These are phyloP conservation scores for Aspergillus caelatus DNA, from an alignment of 2,329 filamentous ascomycete species.

Conservation along the genomic window DNA sequence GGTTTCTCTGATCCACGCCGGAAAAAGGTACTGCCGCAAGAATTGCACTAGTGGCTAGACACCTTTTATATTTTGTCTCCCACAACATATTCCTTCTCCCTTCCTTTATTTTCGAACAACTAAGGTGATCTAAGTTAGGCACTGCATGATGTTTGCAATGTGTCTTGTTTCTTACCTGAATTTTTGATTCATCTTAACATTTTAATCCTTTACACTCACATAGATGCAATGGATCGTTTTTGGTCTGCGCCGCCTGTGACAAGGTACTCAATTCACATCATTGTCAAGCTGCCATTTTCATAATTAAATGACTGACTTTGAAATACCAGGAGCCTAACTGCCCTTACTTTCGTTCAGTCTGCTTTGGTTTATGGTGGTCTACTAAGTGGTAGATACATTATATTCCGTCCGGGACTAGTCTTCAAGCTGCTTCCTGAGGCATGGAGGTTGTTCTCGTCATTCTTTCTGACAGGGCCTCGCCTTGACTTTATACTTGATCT, in stretches of 20 bases:
- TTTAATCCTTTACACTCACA: constrained; percentile 3
- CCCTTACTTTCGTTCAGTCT: constrained; percentile 65
- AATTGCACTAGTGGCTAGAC: constrained; percentile 15
- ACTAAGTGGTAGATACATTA: constrained; percentile 54
- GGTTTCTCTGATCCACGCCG: background rate
- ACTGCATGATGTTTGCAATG: constrained; percentile 6
- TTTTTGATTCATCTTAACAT: background rate
- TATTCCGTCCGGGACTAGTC: constrained; percentile 56
- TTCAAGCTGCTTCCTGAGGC: constrained; percentile 62
- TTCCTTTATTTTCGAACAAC: constrained; percentile 4
- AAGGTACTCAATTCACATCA: constrained; percentile 52
- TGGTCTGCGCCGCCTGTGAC: constrained; percentile 68
- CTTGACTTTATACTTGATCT: constrained; percentile 70
- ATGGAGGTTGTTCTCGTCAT: constrained; percentile 62
- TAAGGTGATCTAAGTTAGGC: background rate
- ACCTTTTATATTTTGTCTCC: constrained; percentile 20
- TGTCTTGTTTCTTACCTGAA: background rate
- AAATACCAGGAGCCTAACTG: constrained; percentile 66
- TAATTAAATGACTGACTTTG: constrained; percentile 48
- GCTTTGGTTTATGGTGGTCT: constrained; percentile 62
- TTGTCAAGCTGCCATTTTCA: background rate
- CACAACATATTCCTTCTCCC: background rate
- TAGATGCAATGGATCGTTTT: constrained; percentile 59
- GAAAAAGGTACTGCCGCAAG: background rate
- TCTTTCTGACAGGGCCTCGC: constrained; percentile 59